Evolutionary conservation across 768 basidiomycete species (phyloP).

Genomic region (Paxillus ammoniavirescens): DNA sequence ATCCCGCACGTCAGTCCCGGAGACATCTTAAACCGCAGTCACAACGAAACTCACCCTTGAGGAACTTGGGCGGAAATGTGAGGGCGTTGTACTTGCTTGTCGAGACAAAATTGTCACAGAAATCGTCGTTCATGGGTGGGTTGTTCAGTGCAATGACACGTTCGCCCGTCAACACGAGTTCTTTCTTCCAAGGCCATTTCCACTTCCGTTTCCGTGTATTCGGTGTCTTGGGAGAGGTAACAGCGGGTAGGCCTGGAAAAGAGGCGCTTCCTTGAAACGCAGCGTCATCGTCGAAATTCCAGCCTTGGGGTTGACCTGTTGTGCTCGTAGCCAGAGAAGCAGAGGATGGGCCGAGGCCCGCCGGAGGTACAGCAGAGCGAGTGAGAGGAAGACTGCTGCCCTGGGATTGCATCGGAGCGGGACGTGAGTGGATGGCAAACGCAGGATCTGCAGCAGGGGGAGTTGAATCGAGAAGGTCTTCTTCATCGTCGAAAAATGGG

Average conservation of each 20-base stretch:
- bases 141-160: slow-evolving; percentile 85
- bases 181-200: slow-evolving; percentile 86
- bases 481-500: slow-evolving; percentile 74
- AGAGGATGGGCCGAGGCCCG: slow-evolving; percentile 53
- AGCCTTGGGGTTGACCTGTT: slow-evolving; percentile 57
- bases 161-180: slow-evolving; percentile 63
- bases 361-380: slow-evolving; percentile 57
- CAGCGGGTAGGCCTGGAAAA: slow-evolving; percentile 32
- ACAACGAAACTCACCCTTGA: slow-evolving; percentile 63
- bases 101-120: slow-evolving; percentile 78
- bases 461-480: slow-evolving; percentile 38
- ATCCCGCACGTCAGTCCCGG: slow-evolving; percentile 12
- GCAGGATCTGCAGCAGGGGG: slow-evolving; percentile 53
- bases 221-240: slow-evolving; percentile 12
- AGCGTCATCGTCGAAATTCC: slow-evolving; percentile 74
- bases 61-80: slow-evolving; percentile 90
- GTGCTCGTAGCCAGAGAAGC: slow-evolving; percentile 33
- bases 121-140: slow-evolving; percentile 60
- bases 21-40: background rate
- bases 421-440: slow-evolving; percentile 37
- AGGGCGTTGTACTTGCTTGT: slow-evolving; percentile 93
- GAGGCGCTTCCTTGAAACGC: slow-evolving; percentile 44
- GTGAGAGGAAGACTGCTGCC: slow-evolving; percentile 58
- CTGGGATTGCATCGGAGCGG: slow-evolving; percentile 40
- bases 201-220: slow-evolving; percentile 37